Evolutionary conservation across 345 rosid genomes (phyloP).

Genomic region (Salix exigua): DNA sequence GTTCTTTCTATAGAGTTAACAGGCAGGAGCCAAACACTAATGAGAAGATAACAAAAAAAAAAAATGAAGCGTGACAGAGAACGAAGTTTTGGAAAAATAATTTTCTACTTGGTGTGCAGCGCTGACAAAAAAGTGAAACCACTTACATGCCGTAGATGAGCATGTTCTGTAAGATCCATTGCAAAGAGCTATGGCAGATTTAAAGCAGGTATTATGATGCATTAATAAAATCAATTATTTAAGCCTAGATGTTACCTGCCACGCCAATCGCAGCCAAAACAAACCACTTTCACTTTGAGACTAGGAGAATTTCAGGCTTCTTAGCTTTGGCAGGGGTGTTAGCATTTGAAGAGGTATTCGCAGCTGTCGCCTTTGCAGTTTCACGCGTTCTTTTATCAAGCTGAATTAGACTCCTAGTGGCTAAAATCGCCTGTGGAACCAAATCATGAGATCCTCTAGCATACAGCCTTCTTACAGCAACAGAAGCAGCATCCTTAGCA

Average conservation of each 20-base stretch:
- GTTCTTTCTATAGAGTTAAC: not conserved
- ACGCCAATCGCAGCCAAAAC: conserved; percentile 10
- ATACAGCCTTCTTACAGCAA: conserved; percentile 68
- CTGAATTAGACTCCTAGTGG: conserved; percentile 72
- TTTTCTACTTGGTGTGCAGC: not conserved
- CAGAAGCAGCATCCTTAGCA: conserved; percentile 71
- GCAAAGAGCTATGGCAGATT: not conserved
- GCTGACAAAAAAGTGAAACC: not conserved
- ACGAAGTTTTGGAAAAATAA: not conserved
- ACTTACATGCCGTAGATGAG: not conserved
- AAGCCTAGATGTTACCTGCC: conserved; percentile 22
- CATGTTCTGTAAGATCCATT: not conserved
- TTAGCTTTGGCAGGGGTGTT: conserved; percentile 81
- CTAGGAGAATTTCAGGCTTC: conserved; percentile 82
- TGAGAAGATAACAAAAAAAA: too few species aligned
- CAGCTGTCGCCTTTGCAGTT: conserved; percentile 41
- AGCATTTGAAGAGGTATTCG: conserved; percentile 46
- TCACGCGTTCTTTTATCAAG: conserved; percentile 69
- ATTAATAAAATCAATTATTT: not conserved
- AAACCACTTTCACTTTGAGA: conserved; percentile 66
- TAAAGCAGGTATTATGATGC: not conserved
- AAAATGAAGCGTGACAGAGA: too few species aligned
- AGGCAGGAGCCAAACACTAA: too few species aligned
- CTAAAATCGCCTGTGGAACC: conserved; percentile 83
- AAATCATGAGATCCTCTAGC: conserved; percentile 95